Conservation (phyloP, 2,329 filamentous ascomycete genomes). For the Proliferodiscus dingleyae region DNA sequence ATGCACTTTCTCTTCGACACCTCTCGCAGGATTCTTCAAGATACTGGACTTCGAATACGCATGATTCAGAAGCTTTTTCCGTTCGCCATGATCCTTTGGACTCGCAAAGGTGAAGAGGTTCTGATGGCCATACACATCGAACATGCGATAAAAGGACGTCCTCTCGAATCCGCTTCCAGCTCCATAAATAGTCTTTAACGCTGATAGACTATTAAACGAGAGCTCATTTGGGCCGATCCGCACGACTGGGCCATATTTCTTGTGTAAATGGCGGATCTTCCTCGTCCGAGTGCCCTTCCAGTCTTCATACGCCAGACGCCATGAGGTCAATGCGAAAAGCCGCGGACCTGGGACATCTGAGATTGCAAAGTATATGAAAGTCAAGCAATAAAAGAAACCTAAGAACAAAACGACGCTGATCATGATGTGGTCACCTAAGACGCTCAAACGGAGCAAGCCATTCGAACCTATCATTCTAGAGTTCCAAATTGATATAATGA, state of each 20-base stretch:
- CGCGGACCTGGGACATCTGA: slow-evolving; percentile 5
- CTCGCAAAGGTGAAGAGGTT: slow-evolving; percentile 49
- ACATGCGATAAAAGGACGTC: slow-evolving; percentile 47
- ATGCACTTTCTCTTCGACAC: slow-evolving; percentile 36
- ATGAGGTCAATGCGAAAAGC: slow-evolving; percentile 1
- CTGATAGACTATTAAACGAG: slow-evolving; percentile 34
- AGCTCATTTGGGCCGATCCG: slow-evolving; percentile 32
- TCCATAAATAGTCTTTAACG: slow-evolving; percentile 49
- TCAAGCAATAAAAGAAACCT: neutral
- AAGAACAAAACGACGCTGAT: neutral
- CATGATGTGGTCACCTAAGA: neutral
- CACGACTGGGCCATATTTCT: slow-evolving; percentile 13
- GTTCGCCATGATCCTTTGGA: slow-evolving; percentile 39
- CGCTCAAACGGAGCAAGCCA: too few species aligned
- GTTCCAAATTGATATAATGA: too few species aligned
- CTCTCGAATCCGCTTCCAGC: slow-evolving; percentile 44
- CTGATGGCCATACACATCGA: slow-evolving; percentile 46
- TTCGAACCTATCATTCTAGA: too few species aligned
- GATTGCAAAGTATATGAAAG: neutral
- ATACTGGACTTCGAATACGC: slow-evolving; percentile 48
- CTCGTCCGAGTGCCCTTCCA: slow-evolving; percentile 4
- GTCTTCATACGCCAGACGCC: slow-evolving; percentile 5
- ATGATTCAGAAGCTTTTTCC: slow-evolving; percentile 49
- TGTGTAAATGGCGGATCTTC: slow-evolving; percentile 8
- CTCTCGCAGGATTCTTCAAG: slow-evolving; percentile 30